Base-by-base conservation (phyloP, 257 asterid species). In the Fraxinus americana region DNA sequence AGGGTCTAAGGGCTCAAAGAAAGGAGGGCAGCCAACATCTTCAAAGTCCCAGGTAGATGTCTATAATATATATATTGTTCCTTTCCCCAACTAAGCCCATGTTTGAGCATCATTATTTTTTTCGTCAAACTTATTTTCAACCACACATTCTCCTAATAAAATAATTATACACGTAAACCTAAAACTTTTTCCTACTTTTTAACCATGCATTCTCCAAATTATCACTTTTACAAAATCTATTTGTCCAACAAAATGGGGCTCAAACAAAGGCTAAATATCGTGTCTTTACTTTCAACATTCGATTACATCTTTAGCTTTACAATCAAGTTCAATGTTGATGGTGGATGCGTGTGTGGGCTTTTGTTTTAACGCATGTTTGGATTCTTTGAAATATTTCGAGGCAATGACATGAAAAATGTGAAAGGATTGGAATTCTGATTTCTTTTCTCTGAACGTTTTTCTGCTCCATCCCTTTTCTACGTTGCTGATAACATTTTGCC, bases 31-130 rank as follows among this genome's bases (percentile, higher is more conserved):
- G 74, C 81, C 81, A 48, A 67, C 85, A 67, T 86, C 96, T 39
- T 87, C 94, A n/a, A 92, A 94, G 86, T 94, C 96, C 83, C 97
- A 88, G 98, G 98, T 94, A 80, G 12, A 41, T 70, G 35, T 27
- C 36, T 9, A 61, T 21, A 25, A 10, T 63, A 23, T 63, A 9
- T 61, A 63, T 63, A 27, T 63, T 27, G 36, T 63, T 63, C 6
- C 61, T 50, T 35, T 48, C 75, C 50, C 54, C 48, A 32, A 25
- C 36, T 63, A 63, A 4, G 36, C 36, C 36, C 36, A 34, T 34
- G 36, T 34, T 34, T 34, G 36, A 34, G 36, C 36, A 5, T 34
- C 36, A 34, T 4, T 34, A 34, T 34, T 34, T 34, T 34, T 34
- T 34, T 34, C 36, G 6, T 34, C 36, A 34, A 34, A 34, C 6